Evolutionary conservation across 495 filamentous ascomycete genomes (phyloP).

Genomic region (Neurospora sp.): DNA sequence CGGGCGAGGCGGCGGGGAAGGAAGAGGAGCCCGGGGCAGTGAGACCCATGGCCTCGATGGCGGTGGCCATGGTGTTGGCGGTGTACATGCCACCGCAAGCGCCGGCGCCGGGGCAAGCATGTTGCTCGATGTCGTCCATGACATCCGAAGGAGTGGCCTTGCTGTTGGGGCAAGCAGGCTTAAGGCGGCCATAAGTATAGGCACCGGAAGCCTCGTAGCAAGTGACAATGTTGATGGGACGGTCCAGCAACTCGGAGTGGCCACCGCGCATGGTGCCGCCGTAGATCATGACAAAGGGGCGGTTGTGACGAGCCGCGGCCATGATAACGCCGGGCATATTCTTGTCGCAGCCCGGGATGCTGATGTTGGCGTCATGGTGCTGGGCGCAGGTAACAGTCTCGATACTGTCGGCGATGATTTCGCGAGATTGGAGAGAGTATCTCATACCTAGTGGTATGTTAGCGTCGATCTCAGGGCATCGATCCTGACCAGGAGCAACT

Average conservation of each 20-base stretch:
- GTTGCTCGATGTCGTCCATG: slow-evolving; percentile 73
- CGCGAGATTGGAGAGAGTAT: slow-evolving; percentile 88
- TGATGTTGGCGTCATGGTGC: slow-evolving; percentile 87
- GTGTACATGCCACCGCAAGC: slow-evolving; percentile 98
- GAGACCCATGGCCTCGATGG: slow-evolving; percentile 93
- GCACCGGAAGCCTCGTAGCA: slow-evolving; percentile 90
- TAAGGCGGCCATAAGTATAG: slow-evolving; percentile 61
- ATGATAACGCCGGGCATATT: slow-evolving; percentile 85
- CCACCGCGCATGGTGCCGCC: slow-evolving; percentile 86
- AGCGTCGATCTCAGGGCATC: background rate
- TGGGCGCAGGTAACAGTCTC: slow-evolving; percentile 85
- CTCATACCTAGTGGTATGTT: slow-evolving; percentile 63
- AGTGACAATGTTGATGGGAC: slow-evolving; percentile 78
- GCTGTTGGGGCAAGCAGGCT: slow-evolving; percentile 29
- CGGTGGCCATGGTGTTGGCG: slow-evolving; percentile 95
- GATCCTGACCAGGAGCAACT: background rate
- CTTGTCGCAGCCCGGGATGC: slow-evolving; percentile 95
- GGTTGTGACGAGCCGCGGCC: slow-evolving; percentile 75
- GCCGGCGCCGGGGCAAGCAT: slow-evolving; percentile 83
- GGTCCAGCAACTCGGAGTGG: slow-evolving; percentile 65
- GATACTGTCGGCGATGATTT: slow-evolving; percentile 92
- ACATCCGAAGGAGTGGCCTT: slow-evolving; percentile 59
- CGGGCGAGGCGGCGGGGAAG: slow-evolving; percentile 75
- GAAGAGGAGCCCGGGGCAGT: slow-evolving; percentile 83
- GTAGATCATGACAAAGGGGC: slow-evolving; percentile 69